Base-by-base conservation (phyloP, 345 rosid genomes). In the Corymbia maculata region DNA sequence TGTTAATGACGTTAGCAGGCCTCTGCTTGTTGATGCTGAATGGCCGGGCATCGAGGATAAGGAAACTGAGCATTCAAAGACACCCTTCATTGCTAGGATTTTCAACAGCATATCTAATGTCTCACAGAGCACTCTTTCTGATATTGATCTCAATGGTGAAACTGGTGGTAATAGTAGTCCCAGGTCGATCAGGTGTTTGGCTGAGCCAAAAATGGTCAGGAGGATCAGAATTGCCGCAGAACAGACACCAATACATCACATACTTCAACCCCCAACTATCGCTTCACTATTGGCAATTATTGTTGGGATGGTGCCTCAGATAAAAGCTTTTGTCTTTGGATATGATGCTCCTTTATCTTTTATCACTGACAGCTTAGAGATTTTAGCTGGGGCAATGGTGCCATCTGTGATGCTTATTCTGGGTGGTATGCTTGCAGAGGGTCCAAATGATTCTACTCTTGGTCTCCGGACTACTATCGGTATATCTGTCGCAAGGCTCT, bases 371-470 rank as follows among this genome's bases (percentile, higher is more conserved):
- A 98, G 99, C 90, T 92, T 98, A 85, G 93, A 94, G 90, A 97
- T 98, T 88, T 87, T 98, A 92, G 99, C 91, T 1, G 96, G 96
- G 8, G 99, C 98, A 45, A 94, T 93, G 98, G 99, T 98, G 86
- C 99, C 99, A 6, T 98, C 99, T 5, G 99, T 96, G 91, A 97
- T 96, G 99, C 99, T 98, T 87, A 91, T 98, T 8, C 99, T 97
- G 51, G 97, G 99, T 28, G 99, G 99, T 59, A 96, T 97, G 98
- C 94, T 98, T 51, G 92, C 99, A 0, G 98, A 98, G 89, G 99
- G 99, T 86, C 99, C 99, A 47, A 95, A 91, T 16, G 97, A 97
- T 19, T 96, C 99, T 7, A 91, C 90, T 19, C 95, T 98, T 26
- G 99, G 99, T 28, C 92, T 93, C 68, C 93, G 95, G 88, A 98